Evolutionary conservation across 305 asterid species (phyloP).

Genomic region (Caryopteris hybrid): DNA sequence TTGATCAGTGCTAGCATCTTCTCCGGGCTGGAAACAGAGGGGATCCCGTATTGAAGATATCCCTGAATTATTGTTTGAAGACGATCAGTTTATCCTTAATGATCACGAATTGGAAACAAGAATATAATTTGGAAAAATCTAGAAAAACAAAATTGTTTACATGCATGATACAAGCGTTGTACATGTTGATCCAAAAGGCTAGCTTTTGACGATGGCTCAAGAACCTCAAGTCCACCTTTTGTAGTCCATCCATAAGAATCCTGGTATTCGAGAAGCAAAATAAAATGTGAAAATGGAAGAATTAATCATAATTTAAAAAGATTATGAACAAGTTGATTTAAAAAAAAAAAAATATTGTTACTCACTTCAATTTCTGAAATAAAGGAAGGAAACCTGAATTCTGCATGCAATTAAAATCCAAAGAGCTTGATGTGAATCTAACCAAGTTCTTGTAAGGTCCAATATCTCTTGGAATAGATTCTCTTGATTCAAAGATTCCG

Average conservation of each 20-base stretch:
- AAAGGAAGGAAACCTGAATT: slow-evolving; percentile 55
- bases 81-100: too few relatives aligned
- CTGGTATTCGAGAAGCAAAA: too few relatives aligned
- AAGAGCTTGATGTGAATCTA: slow-evolving; percentile 53
- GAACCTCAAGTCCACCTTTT: slow-evolving; percentile 71
- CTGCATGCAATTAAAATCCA: slow-evolving; percentile 71
- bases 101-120: too few relatives aligned
- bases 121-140: background rate
- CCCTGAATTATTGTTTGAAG: slow-evolving; percentile 61
- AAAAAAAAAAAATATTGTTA: background rate
- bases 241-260: slow-evolving; percentile 57
- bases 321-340: background rate
- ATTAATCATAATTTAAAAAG: background rate
- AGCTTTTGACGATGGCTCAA: slow-evolving; percentile 66
- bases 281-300: background rate
- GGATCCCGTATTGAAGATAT: slow-evolving; percentile 76
- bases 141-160: slow-evolving; percentile 30
- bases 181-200: slow-evolving; percentile 97
- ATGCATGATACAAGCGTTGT: slow-evolving; percentile 94
- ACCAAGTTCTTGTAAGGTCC: slow-evolving; percentile 88
- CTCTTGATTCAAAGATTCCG: slow-evolving; percentile 60
- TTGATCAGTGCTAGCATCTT: slow-evolving; percentile 57
- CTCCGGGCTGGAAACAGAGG: slow-evolving; percentile 58
- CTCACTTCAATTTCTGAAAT: slow-evolving; percentile 68
- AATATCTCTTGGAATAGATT: slow-evolving; percentile 63